Percentiles rank a stretch among this genome's conserved stretches.
These are phyloP conservation scores for Rosa persica DNA, from an alignment of 306 rosid species.

Conservation along the genomic window DNA sequence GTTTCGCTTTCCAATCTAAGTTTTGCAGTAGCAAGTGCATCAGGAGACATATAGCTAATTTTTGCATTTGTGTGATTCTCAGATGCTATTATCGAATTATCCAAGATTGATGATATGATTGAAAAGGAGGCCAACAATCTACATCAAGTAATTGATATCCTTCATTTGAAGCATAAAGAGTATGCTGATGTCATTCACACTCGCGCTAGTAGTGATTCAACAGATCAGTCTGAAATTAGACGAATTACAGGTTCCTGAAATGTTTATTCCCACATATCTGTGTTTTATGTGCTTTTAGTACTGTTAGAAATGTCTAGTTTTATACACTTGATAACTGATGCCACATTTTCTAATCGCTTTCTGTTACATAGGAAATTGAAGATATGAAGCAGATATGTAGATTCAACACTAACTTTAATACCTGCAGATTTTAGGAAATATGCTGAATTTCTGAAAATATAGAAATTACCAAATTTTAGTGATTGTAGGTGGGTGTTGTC, in stretches of 20 bases:
- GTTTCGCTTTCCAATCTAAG: conserved; percentile 14
- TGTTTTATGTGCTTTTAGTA: conserved; percentile 4
- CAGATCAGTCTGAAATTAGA: conserved; percentile 61
- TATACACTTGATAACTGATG: neutral
- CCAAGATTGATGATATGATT: conserved; percentile 80
- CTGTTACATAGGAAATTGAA: neutral
- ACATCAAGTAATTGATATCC: conserved; percentile 51
- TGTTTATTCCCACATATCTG: conserved; percentile 13
- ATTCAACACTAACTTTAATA: neutral
- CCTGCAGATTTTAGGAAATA: neutral
- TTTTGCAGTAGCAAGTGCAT: conserved; percentile 23
- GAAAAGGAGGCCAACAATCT: conserved; percentile 68
- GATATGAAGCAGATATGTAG: conserved; percentile 4
- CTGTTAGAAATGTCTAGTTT: neutral
- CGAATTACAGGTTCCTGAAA: conserved; percentile 57
- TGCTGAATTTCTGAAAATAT: conserved; percentile 6
- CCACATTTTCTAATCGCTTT: neutral
- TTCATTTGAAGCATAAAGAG: conserved; percentile 64
- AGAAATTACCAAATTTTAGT: conserved; percentile 9
- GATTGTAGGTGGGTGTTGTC: conserved; percentile 23
- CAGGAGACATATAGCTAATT: conserved; percentile 20
- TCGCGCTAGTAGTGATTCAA: conserved; percentile 38
- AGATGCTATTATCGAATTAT: conserved; percentile 64
- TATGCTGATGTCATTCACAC: conserved; percentile 54
- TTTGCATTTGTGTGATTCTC: conserved; percentile 41